Conservation (phyloP, 345 rosid genomes). For the Gossypium longicalyx region DNA sequence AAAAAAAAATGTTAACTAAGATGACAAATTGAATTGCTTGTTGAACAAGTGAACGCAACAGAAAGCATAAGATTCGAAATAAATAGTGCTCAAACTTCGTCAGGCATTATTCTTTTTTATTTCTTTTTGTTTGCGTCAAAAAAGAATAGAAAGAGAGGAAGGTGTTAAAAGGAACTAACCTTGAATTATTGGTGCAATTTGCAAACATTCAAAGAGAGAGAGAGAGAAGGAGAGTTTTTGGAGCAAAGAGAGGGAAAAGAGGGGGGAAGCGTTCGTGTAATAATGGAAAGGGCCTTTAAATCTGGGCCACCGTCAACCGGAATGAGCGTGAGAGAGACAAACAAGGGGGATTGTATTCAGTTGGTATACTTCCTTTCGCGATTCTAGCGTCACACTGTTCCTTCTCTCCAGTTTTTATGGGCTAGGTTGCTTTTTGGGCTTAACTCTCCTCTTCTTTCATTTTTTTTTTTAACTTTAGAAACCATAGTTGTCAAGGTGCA, state of each 20-base stretch:
- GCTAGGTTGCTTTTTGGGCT: neutral
- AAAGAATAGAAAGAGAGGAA: neutral
- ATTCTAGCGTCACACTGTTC: neutral
- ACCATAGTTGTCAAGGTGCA: too few species aligned
- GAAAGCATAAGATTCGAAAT: conserved; percentile 7
- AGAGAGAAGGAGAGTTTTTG: neutral
- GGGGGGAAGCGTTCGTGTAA: conserved; percentile 4
- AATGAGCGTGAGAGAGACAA: neutral
- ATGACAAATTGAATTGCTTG: neutral
- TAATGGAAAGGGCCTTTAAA: conserved; percentile 19
- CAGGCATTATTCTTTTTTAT: neutral
- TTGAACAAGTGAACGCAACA: neutral
- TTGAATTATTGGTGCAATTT: conserved; percentile 15
- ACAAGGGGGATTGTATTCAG: neutral
- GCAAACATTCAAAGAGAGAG: neutral
- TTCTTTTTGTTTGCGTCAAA: neutral
- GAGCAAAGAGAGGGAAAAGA: neutral
- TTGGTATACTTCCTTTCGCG: conserved; percentile 2
- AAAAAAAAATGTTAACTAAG: neutral
- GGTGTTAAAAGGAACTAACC: conserved; percentile 11
- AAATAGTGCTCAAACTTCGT: neutral
- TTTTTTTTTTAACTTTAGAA: too few species aligned
- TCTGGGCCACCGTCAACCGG: conserved; percentile 29
- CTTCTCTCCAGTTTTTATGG: neutral
- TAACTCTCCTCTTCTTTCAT: neutral